Evolutionary conservation across 495 filamentous ascomycete genomes (phyloP), one percentile per base, ranked within the genome.

Genomic region (Bacidia gigantensis): DNA sequence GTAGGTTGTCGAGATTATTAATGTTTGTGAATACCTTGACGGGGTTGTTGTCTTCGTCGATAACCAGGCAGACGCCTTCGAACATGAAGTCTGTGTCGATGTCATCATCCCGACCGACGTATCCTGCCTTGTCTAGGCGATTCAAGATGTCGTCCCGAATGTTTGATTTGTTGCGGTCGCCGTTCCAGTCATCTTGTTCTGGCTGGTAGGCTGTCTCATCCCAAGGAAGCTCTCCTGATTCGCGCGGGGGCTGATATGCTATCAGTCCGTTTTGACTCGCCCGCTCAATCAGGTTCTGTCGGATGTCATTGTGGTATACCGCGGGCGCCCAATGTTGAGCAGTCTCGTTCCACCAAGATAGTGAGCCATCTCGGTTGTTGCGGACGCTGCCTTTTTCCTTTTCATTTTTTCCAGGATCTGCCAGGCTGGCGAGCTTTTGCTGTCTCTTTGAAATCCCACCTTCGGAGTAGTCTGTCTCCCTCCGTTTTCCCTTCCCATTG

Each of bases 111-210:
- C 22, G 44, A 7, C 25, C 24, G 7, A 11, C 23, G 3, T 50
- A 50, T 1, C 26, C 26, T 3, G 3, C 38, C 47, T 25, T 50
- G 14, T 50, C 24, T 2, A 50, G 24, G 18, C 29, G 24, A 9
- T 50, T 50, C 11, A 50, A 26, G 9, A 50, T 21, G 12, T 50
- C 18, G 14, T 50, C 47, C 1, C 25, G 24, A 14, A 50, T 50
- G 1, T 11, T 11, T n/a, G 20, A 50, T 11, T 18, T 7, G 18
- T 25, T 38, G 14, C 47, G 26, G 7, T 35, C 26, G 10, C 14
- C n/a, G 17, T 25, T 32, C 47, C 47, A 50, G 1, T 26, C 0
- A 10, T 38, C 3, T 9, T 50, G 47, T n/a, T 50, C 47, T 7
- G 12, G 25, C 32, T 50, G 47, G n/a, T 35, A 50, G 2, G 47